phyloP scores from a whole-genome alignment of 345 rosid genomes.

The Lumnitzera littorea region DNA sequence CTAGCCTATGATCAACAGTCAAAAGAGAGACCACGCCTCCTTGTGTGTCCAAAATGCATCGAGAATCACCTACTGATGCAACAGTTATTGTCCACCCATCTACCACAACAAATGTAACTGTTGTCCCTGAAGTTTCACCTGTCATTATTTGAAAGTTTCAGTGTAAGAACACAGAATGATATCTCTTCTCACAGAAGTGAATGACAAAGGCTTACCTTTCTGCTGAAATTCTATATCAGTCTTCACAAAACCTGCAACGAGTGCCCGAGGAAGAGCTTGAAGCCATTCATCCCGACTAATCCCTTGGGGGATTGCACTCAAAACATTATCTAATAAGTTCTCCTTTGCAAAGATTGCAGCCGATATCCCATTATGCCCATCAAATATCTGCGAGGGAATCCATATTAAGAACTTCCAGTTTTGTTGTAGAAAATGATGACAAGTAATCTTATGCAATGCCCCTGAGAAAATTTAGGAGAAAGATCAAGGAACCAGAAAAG shows the following conservation, averaged over 20 bases:
- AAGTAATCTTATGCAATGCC: not conserved
- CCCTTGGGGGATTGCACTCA: constrained; percentile 85
- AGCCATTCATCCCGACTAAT: constrained; percentile 88
- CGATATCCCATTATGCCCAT: constrained; percentile 96
- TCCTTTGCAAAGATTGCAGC: constrained; percentile 97
- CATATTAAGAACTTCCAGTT: constrained; percentile 9
- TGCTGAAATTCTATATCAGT: constrained; percentile 98
- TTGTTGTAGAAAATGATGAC: not conserved
- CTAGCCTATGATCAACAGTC: constrained; percentile 97
- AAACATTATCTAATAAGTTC: constrained; percentile 63
- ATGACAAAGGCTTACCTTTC: constrained; percentile 40
- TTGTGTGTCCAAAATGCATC: constrained; percentile 96
- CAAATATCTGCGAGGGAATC: constrained; percentile 58
- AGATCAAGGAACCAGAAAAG: too few species aligned
- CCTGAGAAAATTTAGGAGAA: not conserved
- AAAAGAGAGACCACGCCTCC: constrained; percentile 91
- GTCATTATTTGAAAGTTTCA: constrained; percentile 22
- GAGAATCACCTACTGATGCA: constrained; percentile 98
- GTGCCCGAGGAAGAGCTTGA: constrained; percentile 93
- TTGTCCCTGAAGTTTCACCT: constrained; percentile 99
- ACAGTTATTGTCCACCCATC: constrained; percentile 99
- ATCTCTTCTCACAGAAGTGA: not conserved
- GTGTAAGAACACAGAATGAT: constrained; percentile 12
- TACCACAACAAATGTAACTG: constrained; percentile 90
- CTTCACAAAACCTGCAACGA: constrained; percentile 98